phyloP scores from a whole-genome alignment of 2,329 filamentous ascomycete species.

The Penicillium sclerotiorum region DNA sequence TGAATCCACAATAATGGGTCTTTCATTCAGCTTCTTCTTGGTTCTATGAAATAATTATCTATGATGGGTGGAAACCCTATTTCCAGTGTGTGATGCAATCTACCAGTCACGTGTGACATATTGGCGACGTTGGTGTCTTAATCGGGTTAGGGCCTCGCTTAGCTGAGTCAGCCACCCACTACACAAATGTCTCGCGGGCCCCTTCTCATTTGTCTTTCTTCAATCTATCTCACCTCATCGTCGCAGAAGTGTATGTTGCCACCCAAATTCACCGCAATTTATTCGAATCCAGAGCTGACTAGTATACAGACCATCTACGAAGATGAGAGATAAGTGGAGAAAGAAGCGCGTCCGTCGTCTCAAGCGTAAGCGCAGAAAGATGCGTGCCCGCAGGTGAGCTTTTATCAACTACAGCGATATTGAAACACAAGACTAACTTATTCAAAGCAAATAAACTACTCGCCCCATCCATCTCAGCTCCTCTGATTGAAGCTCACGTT shows the following conservation, averaged over 20 bases:
- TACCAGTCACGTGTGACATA: constrained; percentile 15
- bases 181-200: constrained; percentile 43
- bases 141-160: constrained; percentile 24
- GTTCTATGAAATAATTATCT: constrained; percentile 5
- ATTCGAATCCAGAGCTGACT: constrained; percentile 20
- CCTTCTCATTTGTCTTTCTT: constrained; percentile 38
- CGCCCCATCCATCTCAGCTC: constrained; percentile 58
- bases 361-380: constrained; percentile 99
- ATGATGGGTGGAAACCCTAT: constrained; percentile 19
- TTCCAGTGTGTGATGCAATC: constrained; percentile 22
- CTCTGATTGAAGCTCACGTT: constrained; percentile 37
- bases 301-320: constrained; percentile 42
- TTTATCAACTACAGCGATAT: neutral
- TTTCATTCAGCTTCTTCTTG: constrained; percentile 5
- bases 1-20: constrained; percentile 1
- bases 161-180: constrained; percentile 45
- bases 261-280: neutral
- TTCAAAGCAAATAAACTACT: constrained; percentile 67
- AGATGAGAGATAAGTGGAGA: constrained; percentile 97
- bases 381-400: constrained; percentile 91
- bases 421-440: constrained; percentile 35
- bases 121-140: constrained; percentile 6
- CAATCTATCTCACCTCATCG: constrained; percentile 48
- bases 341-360: constrained; percentile 99
- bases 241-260: constrained; percentile 47